Evolutionary conservation across 2,329 filamentous ascomycete genomes (phyloP), one percentile per base, ranked within the genome.

Genomic region (Thyridium curvatum): DNA sequence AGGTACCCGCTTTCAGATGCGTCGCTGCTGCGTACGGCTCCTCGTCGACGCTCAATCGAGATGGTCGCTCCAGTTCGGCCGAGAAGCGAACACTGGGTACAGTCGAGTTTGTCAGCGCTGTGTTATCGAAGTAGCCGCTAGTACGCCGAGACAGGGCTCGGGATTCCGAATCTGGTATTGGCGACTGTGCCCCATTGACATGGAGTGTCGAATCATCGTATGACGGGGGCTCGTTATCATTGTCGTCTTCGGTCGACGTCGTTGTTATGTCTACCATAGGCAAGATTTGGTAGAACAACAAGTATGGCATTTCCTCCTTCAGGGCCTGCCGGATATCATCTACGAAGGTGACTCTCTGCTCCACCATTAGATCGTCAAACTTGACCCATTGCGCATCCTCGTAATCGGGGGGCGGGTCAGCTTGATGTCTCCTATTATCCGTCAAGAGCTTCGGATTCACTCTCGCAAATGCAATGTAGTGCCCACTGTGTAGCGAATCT

Each of bases 201-300:
- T 66, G 69, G 12, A 62, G 52, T 12, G 67, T 67, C 8, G 69
- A 69, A 38, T 76, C 71, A 35, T 71, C 65, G 48, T 83, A 83
- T 2, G 78, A 77, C 2, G 79, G 79, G 3, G 78, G 79, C 28
- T 70, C 69, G 3, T 60, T 59, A 26, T 69, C 65, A 2, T 71
- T 66, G 2, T 63, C 68, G 33, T 62, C 62, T 7, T 71, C 68
- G 0, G 66, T 65, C 5, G 72, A 71, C 12, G 66, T 62, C 2
- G 64, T 55, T 2, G 69, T 66, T 8, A 84, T 74, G 40, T 89
- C 85, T 21, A 87, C 78, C 52, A 94, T 88, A 0, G 91, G 90
- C 21, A 94, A 77, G 31, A 97, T 86, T 59, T 96, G 91, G 54
- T 96, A 98, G 60, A 97, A 97, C 0, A 98, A 69, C 7, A 97